Base-by-base conservation (phyloP, 2,329 filamentous ascomycete genomes). In the Fonsecaea nubica region DNA sequence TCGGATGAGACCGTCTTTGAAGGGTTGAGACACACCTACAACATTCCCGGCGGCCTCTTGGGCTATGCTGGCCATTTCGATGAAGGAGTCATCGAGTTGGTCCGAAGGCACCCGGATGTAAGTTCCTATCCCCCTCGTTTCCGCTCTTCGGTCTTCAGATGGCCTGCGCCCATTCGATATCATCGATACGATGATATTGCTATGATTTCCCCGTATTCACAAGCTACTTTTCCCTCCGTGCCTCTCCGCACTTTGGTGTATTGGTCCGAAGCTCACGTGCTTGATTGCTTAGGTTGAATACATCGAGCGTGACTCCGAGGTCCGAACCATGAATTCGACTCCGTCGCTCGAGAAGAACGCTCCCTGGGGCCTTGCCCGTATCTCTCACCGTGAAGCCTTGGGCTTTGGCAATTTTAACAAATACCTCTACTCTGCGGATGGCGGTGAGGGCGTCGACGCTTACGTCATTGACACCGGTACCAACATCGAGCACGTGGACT, bases 401-500 rank as follows among this genome's bases (percentile, higher is more conserved):
- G 90, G 87, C 79, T 98, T 99, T 78, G 90, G 91, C 74, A 58
- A 64, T 52, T 98, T 95, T 84, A 98, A 97, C 88, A 97, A 98
- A 85, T 99, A 99, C 85, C 87, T 98, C 42, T 99, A 95, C 80
- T 87, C 93, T 64, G 85, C 87, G 64, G 90, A 96, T 62, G 94
- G 91, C 77, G 95, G 95, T 79, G 93, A 98, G 85, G 96, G 95
- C 79, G 95, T 99, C 74, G 95, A 99, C 81, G 95, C 95, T 77
- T 99, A 99, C 78, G 91, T 99, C 72, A 97, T 99, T 76, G 95
- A 99, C 83, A 99, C 95, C 64, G 96, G 95, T 76, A 96, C 92
- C 86, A 97, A 97, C 85, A 80, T 85, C 73, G 87, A 94, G 57
- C 95, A 99, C 84, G 93, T 96, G 73, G 95, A 99, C 83, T 99